Percentiles rank a stretch among this genome's conserved stretches.
Conservation (phyloP, 345 rosid species). For the Salix dunnii region DNA sequence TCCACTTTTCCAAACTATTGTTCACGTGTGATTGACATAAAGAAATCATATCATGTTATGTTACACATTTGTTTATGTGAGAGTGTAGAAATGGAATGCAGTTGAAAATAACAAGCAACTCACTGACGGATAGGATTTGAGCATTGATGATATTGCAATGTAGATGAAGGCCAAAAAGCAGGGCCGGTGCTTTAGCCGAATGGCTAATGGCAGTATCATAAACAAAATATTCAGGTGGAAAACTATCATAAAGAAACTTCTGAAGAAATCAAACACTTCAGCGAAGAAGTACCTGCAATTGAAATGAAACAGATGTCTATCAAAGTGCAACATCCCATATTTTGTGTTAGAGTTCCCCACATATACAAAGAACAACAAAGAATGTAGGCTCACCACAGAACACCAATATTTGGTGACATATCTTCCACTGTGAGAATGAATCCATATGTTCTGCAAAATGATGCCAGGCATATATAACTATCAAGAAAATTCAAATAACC, state of each 20-base stretch:
- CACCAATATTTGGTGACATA: conserved; percentile 90
- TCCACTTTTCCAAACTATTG: too few relatives aligned
- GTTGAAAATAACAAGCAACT: conserved; percentile 23
- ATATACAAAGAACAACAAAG: background rate
- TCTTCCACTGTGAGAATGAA: conserved; percentile 93
- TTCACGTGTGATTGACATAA: too few relatives aligned
- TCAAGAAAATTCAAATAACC: background rate
- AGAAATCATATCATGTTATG: too few relatives aligned
- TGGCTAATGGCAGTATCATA: conserved; percentile 81
- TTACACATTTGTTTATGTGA: background rate
- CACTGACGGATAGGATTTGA: conserved; percentile 93
- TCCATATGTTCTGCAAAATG: conserved; percentile 72
- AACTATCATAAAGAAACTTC: conserved; percentile 83
- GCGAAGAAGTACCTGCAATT: conserved; percentile 92
- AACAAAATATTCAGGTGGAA: conserved; percentile 78
- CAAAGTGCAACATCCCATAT: background rate
- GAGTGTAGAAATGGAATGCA: background rate
- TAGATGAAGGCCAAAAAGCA: conserved; percentile 88
- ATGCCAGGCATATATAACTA: conserved; percentile 3
- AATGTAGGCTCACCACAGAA: conserved; percentile 59
- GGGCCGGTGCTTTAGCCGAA: conserved; percentile 80
- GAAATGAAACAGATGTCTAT: conserved; percentile 9
- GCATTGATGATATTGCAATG: conserved; percentile 72
- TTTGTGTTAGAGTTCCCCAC: background rate
- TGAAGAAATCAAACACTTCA: conserved; percentile 86